Evolutionary conservation across 257 asterid genomes (phyloP).

Genomic region (Mitragyna speciosa): DNA sequence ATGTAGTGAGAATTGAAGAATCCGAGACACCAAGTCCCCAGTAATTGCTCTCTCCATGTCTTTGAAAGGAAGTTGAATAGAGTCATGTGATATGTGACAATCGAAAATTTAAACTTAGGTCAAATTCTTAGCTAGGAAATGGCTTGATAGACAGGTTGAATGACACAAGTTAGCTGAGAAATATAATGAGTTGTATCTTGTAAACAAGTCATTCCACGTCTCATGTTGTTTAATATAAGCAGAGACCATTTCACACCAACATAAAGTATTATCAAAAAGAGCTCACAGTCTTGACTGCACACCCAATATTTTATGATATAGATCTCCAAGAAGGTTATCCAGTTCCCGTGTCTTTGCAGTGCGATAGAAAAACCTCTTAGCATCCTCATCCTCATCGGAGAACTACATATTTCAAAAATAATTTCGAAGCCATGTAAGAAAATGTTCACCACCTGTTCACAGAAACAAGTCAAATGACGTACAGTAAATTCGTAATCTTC

Average conservation of each 20-base stretch:
- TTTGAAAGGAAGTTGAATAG: conserved; percentile 26
- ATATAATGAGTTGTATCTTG: not conserved
- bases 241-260: conserved; percentile 15
- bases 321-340: conserved; percentile 90
- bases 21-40: conserved; percentile 76
- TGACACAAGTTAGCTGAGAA: not conserved
- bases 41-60: conserved; percentile 98
- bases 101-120: not conserved
- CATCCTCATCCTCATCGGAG: conserved; percentile 77
- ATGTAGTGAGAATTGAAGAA: conserved; percentile 72
- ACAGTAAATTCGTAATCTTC: conserved; percentile 91
- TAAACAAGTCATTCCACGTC: not conserved
- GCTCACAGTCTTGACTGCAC: conserved; percentile 25
- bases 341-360: conserved; percentile 85
- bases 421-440: conserved; percentile 30
- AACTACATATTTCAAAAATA: conserved; percentile 50
- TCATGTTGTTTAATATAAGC: conserved; percentile 7
- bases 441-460: too few relatives aligned
- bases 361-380: conserved; percentile 80
- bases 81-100: not conserved
- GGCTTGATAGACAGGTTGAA: not conserved
- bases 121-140: not conserved
- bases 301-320: conserved; percentile 94
- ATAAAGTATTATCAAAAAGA: conserved; percentile 16
- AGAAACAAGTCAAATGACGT: conserved; percentile 38